Evolutionary conservation across 2,329 filamentous ascomycete species (phyloP), one percentile per base, ranked within the genome.

Genomic region (Ophiobolus disseminans): DNA sequence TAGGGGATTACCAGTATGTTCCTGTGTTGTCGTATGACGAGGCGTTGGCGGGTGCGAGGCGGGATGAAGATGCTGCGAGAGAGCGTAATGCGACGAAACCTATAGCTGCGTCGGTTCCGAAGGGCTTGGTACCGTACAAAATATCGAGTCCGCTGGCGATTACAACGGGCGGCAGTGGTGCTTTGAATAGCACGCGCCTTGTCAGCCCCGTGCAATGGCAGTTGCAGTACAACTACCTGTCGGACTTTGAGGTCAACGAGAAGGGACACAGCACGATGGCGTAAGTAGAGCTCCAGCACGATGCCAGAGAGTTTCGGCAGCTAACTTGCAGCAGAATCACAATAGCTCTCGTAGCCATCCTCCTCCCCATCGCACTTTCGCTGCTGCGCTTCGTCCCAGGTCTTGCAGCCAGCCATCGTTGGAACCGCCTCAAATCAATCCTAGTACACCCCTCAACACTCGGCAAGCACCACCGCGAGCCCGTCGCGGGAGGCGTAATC

Each of bases 371-470:
- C 14, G 19, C 51, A 4, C 26, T 54, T 5, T 50, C 55, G 1
- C 17, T 49, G 4, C 23, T 58, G 1, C 35, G 40, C 17, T 51
- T 43, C 38, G 5, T 54, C 30, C 47, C 53, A 41, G 23, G 34
- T 22, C 9, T 39, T 11, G 10, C 44, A 42, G 5, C 26, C 23
- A 31, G 23, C 44, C 23, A 34, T 26, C 2, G 71, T 73, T 48
- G 65, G 66, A 7, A 76, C 76, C 0, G 36, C 10, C 3, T 55
- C 40, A 50, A 50, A 22, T 41, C 53, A 21, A 40, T 40, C 17
- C 20, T 60, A 21, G 31, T 60, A 13, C 50, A 57, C 16, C 56
- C 56, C 17, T 44, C 44, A 1, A 17, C 39, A 9, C 34, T 56
- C 21, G 51, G 54, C 21, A 40, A 37, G 3, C 41, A 49, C 14